Evolutionary conservation across 2,329 filamentous ascomycete genomes (phyloP).

Genomic region (Alternaria arborescens): DNA sequence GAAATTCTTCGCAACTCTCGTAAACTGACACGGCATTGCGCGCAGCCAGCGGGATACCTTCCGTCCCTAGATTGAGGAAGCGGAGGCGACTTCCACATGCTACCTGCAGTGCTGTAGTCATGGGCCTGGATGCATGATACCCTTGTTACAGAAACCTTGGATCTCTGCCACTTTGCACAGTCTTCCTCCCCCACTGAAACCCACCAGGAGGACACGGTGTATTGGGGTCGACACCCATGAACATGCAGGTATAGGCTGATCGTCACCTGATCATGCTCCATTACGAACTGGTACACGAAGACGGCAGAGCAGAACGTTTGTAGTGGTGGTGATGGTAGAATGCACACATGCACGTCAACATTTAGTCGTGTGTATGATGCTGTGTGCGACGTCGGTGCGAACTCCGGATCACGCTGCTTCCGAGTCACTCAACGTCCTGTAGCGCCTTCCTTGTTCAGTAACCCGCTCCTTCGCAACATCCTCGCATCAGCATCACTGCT

Average conservation of each 20-base stretch:
- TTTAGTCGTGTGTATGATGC: conserved; percentile 2
- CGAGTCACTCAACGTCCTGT: conserved; percentile 12
- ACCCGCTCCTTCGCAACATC: conserved; percentile 6
- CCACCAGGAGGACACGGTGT: conserved; percentile 22
- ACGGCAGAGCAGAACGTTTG: conserved; percentile 6
- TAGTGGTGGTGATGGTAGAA: not conserved
- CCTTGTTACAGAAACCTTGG: conserved; percentile 13
- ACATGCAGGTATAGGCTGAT: conserved; percentile 15
- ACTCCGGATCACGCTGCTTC: conserved; percentile 20
- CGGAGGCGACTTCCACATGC: conserved; percentile 22
- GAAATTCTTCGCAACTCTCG: conserved; percentile 18
- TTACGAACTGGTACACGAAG: not conserved
- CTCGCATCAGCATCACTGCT: not conserved
- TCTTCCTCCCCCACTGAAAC: conserved; percentile 33
- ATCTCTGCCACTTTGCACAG: conserved; percentile 2
- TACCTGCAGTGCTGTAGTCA: conserved; percentile 28
- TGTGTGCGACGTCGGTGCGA: conserved; percentile 16
- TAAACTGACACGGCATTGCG: conserved; percentile 22
- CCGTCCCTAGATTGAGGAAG: conserved; percentile 34
- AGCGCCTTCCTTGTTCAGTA: conserved; percentile 25
- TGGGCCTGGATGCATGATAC: conserved; percentile 20
- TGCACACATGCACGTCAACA: conserved; percentile 11
- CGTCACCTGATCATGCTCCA: conserved; percentile 1
- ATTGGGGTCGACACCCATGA: conserved; percentile 33
- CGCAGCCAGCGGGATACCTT: conserved; percentile 35